Percentiles rank a stretch among this genome's conserved stretches.
These are phyloP conservation scores for Atkinsonella hypoxylon DNA, from an alignment of 2,329 filamentous ascomycete species.

Conservation along the genomic window DNA sequence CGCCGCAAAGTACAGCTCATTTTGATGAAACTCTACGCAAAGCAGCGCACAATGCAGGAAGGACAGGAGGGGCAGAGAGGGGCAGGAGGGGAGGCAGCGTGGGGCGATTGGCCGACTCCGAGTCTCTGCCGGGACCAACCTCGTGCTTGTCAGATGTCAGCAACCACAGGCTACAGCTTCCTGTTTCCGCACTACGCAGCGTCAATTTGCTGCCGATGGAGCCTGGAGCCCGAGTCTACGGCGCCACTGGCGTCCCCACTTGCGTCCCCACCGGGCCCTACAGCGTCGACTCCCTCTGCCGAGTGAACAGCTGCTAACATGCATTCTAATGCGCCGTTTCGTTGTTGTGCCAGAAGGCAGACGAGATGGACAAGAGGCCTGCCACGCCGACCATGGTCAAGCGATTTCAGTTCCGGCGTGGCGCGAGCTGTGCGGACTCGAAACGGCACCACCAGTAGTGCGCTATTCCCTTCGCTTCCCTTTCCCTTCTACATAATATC, in stretches of 20 bases:
- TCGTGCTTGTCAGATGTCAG: constrained; percentile 6
- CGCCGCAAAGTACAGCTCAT: not conserved
- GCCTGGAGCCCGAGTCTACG: not conserved
- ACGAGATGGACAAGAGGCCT: too few relatives aligned
- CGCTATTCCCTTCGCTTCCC: not conserved
- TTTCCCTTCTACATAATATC: not conserved
- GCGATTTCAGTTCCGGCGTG: constrained; percentile 2
- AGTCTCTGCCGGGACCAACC: constrained; percentile 4
- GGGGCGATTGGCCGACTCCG: constrained; percentile 6
- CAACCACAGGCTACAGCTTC: not conserved
- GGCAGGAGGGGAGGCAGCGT: not conserved
- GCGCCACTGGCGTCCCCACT: constrained; percentile 3
- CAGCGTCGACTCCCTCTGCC: not conserved
- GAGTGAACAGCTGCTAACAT: not conserved
- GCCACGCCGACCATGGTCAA: not conserved
- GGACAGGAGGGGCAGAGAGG: too few relatives aligned
- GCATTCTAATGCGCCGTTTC: not conserved
- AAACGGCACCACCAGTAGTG: not conserved
- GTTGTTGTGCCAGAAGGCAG: not conserved
- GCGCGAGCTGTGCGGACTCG: not conserved
- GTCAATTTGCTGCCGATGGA: not conserved
- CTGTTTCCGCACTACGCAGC: not conserved
- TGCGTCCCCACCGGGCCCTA: constrained; percentile 1
- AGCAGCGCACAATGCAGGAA: not conserved
- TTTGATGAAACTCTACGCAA: not conserved